Percentiles rank a stretch among this genome's conserved stretches.
These are phyloP conservation scores for Crithidia sp. DNA, from an alignment of 208 protist genomes.

Conservation along the genomic window DNA sequence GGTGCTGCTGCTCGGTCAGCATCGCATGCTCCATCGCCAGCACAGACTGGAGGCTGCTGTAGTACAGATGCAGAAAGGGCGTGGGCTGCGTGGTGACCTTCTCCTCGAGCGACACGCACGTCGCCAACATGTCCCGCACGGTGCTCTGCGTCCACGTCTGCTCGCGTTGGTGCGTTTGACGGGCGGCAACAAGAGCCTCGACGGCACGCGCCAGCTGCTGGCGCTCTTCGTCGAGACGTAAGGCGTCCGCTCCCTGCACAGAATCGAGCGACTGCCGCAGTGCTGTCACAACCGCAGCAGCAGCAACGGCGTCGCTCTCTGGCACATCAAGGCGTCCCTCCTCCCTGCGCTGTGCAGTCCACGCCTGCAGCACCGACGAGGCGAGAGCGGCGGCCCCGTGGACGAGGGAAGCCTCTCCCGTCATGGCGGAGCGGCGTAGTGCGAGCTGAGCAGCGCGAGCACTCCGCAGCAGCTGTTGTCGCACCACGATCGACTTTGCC, in stretches of 20 bases:
- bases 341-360: background rate
- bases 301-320: background rate
- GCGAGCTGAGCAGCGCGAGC: slow-evolving; percentile 11
- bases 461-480: slow-evolving; percentile 11
- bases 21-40: slow-evolving; percentile 25
- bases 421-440: slow-evolving; percentile 14
- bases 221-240: slow-evolving; percentile 22
- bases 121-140: slow-evolving; percentile 7
- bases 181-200: slow-evolving; percentile 13
- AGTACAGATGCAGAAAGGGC: background rate
- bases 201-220: slow-evolving; percentile 31
- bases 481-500: too few species aligned
- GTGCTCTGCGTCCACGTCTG: slow-evolving; percentile 16
- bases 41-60: slow-evolving; percentile 3
- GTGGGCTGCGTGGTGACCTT: background rate
- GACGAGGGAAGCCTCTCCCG: slow-evolving; percentile 16
- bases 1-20: slow-evolving; percentile 24
- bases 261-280: slow-evolving; percentile 26
- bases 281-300: background rate
- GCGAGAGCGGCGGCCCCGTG: slow-evolving; percentile 24
- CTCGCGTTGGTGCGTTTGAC: slow-evolving; percentile 18
- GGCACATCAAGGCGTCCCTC: background rate
- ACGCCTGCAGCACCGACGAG: slow-evolving; percentile 25
- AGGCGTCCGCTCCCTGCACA: background rate
- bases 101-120: slow-evolving; percentile 12